Evolutionary conservation across 495 filamentous ascomycete genomes (phyloP), one percentile per base, ranked within the genome.

Genomic region (Lophium mytilinum): DNA sequence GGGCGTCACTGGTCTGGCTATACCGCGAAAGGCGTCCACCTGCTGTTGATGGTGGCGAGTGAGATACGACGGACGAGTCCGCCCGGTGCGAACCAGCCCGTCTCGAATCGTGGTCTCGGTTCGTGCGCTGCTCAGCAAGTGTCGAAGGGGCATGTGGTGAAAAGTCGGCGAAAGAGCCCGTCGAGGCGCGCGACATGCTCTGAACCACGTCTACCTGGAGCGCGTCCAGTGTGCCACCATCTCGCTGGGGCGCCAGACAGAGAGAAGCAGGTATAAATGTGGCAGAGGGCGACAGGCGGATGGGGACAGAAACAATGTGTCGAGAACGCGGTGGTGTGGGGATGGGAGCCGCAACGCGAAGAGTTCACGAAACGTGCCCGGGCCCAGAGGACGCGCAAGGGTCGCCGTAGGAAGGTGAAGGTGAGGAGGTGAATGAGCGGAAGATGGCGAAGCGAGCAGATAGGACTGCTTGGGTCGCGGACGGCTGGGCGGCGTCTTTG

Each of bases 111-210:
- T 72, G 71, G 61, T 61, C 56, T 56, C 57, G 63, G 67, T 52
- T 69, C 53, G 30, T 73, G 61, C 68, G 72, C 62, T 70, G 62
- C 66, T 73, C 65, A 58, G 64, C 65, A 51, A 85, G 76, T 58
- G 84, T 78, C 50, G 80, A 82, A 60, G 90, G 88, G 60, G 90
- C 90, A 69, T 86, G 82, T 57, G 91, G 89, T 70, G 94, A 95
- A 78, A 90, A 94, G 72, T 90, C 83, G 69, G 87, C 87, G 81
- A 89, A 93, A 64, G 46, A 50, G 58, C 61, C 55, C 50, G 64
- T 55, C 19, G 66, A 55, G 30, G 65, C 66, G 67, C 69, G 69
- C 67, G 69, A 71, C 69, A 71, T 71, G 53, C 24, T 63, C 50
- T 61, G 43, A 34, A 49, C 33, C 55, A 47, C 43, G 54, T 56